Base-by-base conservation (phyloP, 1,284 basidiomycete species). In the Cryptococcus depauperatus region DNA sequence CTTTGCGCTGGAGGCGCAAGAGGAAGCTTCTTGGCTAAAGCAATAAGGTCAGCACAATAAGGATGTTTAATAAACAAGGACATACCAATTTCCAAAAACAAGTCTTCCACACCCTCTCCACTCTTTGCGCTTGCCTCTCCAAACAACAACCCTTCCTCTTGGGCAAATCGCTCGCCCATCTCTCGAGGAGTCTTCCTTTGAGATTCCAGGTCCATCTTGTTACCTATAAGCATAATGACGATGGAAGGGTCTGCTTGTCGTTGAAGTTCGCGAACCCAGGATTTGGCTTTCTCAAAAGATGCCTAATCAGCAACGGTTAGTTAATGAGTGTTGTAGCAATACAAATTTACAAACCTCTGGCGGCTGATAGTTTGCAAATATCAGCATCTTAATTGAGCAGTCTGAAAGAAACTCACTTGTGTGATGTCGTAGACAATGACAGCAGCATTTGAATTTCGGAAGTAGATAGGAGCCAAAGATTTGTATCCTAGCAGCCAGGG, bases 371-470 rank as follows among this genome's bases (percentile, higher is more conserved):
- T 8, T 16, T 11, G 19, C 10, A n/a, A 5, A 11, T 32, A 40
- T 54, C 35, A 59, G 58, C 48, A 33, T 21, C 19, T 25, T 10
- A 41, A 18, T 43, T 7, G 7, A 21, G 44, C 2, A 16, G 32
- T 21, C 19, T 26, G 30, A 8, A 41, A 37, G 21, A 5, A 44
- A 30, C 64, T 52, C 50, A 68, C 67, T 48, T 91, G 87, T 13
- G 88, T 92, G 46, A 98, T 84, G 69, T 98, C 93, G 73, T 97
- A 98, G 23, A 97, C 92, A 25, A 98, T 93, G 29, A 97, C 90
- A 35, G 92, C 93, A 6, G 93, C 93, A 70, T 97, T 92, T 9
- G 93, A 92, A 61, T 98, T 96, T 64, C 93, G 85, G 71, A 97
- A 98, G 74, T 98, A 98, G 83, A 92, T 93, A 40, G 89, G 89